Conservation (phyloP, 805 yeast species). For the Hanseniaspora singularis region DNA sequence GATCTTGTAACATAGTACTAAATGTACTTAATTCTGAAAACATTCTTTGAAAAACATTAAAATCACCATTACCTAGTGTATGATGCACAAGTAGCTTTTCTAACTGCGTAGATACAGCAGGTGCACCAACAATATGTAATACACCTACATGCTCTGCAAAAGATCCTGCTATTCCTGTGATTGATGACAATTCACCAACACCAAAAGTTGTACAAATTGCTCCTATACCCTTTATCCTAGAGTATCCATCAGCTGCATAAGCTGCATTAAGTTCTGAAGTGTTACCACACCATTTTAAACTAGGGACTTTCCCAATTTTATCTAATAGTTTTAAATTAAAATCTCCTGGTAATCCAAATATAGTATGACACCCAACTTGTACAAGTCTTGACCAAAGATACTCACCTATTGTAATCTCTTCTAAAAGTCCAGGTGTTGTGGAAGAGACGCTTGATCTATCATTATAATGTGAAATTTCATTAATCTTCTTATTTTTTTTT, state of each 20-base stretch:
- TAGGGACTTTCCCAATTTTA: slow-evolving; percentile 41
- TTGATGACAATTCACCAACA: slow-evolving; percentile 78
- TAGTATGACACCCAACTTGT: slow-evolving; percentile 40
- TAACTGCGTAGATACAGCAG: slow-evolving; percentile 32
- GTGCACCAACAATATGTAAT: slow-evolving; percentile 75
- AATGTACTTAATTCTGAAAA: slow-evolving; percentile 36
- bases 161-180: slow-evolving; percentile 76
- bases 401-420: slow-evolving; percentile 43
- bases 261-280: slow-evolving; percentile 87
- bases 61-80: slow-evolving; percentile 24
- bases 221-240: slow-evolving; percentile 37
- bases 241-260: slow-evolving; percentile 83
- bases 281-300: slow-evolving; percentile 61
- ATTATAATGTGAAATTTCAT: not conserved
- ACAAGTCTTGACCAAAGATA: slow-evolving; percentile 48
- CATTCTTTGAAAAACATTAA: slow-evolving; percentile 44
- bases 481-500: slow-evolving; percentile 2
- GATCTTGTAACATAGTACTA: slow-evolving; percentile 47
- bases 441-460: not conserved
- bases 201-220: slow-evolving; percentile 53
- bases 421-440: slow-evolving; percentile 7
- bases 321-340: slow-evolving; percentile 57
- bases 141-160: slow-evolving; percentile 73
- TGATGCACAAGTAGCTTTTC: slow-evolving; percentile 30
- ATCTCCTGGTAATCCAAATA: slow-evolving; percentile 70